A percentile compares a stretch with the other conserved stretches of the same genome.
These are phyloP conservation scores for Kuraishia cidri DNA, from an alignment of 805 yeast species.

Conservation along the genomic window DNA sequence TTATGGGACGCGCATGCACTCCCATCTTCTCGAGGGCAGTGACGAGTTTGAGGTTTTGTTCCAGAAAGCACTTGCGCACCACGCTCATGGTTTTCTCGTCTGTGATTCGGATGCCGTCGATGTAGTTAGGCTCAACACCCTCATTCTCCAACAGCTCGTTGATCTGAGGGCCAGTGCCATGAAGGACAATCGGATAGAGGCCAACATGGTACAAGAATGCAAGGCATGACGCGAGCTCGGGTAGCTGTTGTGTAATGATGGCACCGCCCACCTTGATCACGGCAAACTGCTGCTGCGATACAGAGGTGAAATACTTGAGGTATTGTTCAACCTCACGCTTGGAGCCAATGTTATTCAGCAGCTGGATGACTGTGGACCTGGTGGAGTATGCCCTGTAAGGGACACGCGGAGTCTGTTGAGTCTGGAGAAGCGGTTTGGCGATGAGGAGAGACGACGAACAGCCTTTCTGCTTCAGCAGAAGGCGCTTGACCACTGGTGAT, in stretches of 20 bases:
- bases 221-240: constrained; percentile 89
- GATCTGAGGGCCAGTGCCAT: constrained; percentile 99
- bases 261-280: constrained; percentile 99
- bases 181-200: constrained; percentile 90
- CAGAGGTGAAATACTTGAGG: constrained; percentile 92
- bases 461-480: too few species aligned
- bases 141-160: constrained; percentile 87
- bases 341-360: constrained; percentile 92
- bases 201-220: constrained; percentile 98
- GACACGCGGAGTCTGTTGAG: too few species aligned
- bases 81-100: constrained; percentile 93
- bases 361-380: constrained; percentile 91
- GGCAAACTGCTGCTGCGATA: constrained; percentile 93
- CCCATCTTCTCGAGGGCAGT: constrained; percentile 96
- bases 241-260: constrained; percentile 88
- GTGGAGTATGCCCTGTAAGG: constrained; percentile 46
- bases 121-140: constrained; percentile 93
- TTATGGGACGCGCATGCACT: constrained; percentile 96
- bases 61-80: constrained; percentile 90
- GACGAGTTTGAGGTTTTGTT: constrained; percentile 90
- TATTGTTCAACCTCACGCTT: constrained; percentile 98
- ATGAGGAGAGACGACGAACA: too few species aligned
- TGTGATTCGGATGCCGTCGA: constrained; percentile 94
- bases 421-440: too few species aligned
- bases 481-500: too few species aligned